Evolutionary conservation across 441 rosid species (phyloP), one percentile per base, ranked within the genome.

Genomic region (Codiaeum variegatum): DNA sequence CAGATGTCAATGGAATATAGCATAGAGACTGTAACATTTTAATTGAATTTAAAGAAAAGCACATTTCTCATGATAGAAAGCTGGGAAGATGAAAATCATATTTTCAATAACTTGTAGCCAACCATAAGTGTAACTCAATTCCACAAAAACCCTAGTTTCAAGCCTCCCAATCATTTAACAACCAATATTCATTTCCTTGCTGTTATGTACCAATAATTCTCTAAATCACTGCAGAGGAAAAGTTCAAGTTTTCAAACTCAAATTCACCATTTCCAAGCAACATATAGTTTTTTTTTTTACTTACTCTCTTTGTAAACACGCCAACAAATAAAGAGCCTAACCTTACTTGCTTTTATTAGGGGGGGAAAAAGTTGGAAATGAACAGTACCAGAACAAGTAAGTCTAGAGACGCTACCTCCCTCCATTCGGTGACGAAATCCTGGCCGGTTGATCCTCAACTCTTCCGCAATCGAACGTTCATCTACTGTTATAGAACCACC

Each of bases 351-450:
- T 78, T 64, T 51, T 56, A 69, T 74, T n/a, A 38, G 54, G 49
- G 28, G 36, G 26, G n/a, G n/a, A n/a, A 49, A 52, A 87, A 82
- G 82, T 85, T 67, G 87, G 93, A 90, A 88, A 83, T 82, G 96
- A 86, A 86, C 85, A 88, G 91, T 86, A 92, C 97, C 95, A 85
- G 88, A 83, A 83, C 79, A 88, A 94, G 84, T 86, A 90, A 88
- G 92, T 87, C 83, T 87, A 86, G 89, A 92, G 90, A 88, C 85
- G 97, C 92, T 90, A 96, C 98, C 98, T 93, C 99, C 98, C 99
- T 96, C 99, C 99, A 96, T 96, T 78, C 97, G 97, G 88, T 77
- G 94, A 88, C 76, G 80, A 86, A 82, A 85, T 83, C 86, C 88
- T 31, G 80, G 77, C 87, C 83, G 87, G 83, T 79, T 66, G 87